These are phyloP conservation scores for Tylopilus sp. DNA, from an alignment of 768 basidiomycete species.

Conservation along the genomic window DNA sequence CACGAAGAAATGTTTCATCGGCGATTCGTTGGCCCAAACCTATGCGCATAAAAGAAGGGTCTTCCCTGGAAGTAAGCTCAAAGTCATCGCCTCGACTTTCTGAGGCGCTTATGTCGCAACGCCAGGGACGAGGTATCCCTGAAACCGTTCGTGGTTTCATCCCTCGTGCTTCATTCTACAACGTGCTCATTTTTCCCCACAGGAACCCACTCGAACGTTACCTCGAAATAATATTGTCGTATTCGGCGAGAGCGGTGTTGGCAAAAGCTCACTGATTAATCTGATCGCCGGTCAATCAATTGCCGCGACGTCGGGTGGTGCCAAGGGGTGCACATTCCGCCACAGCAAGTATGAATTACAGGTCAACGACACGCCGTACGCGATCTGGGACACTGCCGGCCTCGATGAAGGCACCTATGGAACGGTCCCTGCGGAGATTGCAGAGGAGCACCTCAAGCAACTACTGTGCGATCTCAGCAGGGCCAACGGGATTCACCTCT, in stretches of 20 bases:
- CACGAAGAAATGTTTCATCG: neutral
- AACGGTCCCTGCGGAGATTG: conserved; percentile 28
- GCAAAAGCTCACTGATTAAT: conserved; percentile 44
- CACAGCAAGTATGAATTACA: conserved; percentile 26
- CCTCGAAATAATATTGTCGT: conserved; percentile 25
- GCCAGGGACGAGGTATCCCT: conserved; percentile 10
- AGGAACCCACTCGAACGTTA: conserved; percentile 7
- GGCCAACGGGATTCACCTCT: conserved; percentile 28
- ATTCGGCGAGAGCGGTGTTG: conserved; percentile 30
- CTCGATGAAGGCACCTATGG: conserved; percentile 36
- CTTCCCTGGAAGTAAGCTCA: conserved; percentile 5
- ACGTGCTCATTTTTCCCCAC: conserved; percentile 6
- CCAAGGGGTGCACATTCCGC: conserved; percentile 34
- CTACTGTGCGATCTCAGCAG: conserved; percentile 24
- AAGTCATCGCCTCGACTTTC: conserved; percentile 9
- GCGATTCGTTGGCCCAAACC: conserved; percentile 15
- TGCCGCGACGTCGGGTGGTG: conserved; percentile 32
- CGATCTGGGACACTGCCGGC: conserved; percentile 38
- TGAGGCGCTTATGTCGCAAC: conserved; percentile 23
- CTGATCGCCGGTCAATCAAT: conserved; percentile 39
- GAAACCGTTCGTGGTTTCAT: conserved; percentile 8
- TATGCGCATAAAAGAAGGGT: conserved; percentile 18
- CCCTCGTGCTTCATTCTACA: conserved; percentile 2
- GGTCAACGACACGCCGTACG: conserved; percentile 22
- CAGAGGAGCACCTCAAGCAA: conserved; percentile 23